phyloP scores from a whole-genome alignment of 2,329 filamentous ascomycete genomes.

The Capronia epimyces region DNA sequence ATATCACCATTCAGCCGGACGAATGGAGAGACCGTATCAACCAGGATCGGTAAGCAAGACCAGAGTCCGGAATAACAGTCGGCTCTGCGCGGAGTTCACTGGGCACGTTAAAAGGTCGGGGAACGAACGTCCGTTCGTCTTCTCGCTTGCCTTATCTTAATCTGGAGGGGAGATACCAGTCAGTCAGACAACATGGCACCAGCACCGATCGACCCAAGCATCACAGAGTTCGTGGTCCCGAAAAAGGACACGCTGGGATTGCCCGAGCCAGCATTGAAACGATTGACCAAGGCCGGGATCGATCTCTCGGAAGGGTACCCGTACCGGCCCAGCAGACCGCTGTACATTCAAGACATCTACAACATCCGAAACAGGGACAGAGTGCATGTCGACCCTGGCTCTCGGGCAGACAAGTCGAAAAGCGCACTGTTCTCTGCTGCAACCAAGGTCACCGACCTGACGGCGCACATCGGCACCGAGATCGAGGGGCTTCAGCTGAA shows the following conservation, averaged over 20 bases:
- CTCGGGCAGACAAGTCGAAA: constrained; percentile 52
- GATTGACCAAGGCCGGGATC: constrained; percentile 63
- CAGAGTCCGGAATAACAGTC: background rate
- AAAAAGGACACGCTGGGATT: constrained; percentile 60
- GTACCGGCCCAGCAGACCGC: constrained; percentile 60
- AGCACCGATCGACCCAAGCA: constrained; percentile 56
- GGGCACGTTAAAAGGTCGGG: background rate
- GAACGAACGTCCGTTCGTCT: background rate
- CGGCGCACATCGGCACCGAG: constrained; percentile 41
- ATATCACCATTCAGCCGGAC: background rate
- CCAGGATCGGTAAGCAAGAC: background rate
- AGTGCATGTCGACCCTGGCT: constrained; percentile 55
- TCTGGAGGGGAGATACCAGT: background rate
- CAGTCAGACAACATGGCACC: constrained; percentile 47
- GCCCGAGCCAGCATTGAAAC: constrained; percentile 51
- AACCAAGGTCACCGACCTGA: constrained; percentile 48
- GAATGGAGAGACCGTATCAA: background rate
- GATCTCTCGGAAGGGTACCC: constrained; percentile 67
- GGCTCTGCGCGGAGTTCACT: background rate
- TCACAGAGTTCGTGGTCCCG: constrained; percentile 58
- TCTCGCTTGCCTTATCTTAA: background rate
- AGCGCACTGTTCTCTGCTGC: constrained; percentile 37
- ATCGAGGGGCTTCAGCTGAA: constrained; percentile 40
- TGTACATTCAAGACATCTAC: constrained; percentile 65
- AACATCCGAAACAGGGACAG: constrained; percentile 57